These are phyloP conservation scores for Sanghuangporus sanghuang DNA, from an alignment of 1,284 basidiomycete genomes.

Conservation along the genomic window DNA sequence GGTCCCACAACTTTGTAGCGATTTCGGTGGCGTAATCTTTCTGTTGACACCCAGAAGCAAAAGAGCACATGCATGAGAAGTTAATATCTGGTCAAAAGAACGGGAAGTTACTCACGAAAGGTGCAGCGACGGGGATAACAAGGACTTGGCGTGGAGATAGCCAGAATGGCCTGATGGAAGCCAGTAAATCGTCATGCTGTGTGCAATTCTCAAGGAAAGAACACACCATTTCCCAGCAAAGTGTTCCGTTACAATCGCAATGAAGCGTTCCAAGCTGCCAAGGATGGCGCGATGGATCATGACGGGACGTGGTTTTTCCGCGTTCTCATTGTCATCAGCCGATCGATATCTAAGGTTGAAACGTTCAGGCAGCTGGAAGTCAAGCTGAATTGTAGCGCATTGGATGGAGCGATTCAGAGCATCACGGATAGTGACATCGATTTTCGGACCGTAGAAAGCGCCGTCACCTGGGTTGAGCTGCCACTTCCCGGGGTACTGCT, in stretches of 20 bases:
- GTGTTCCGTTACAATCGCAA: conserved; percentile 96
- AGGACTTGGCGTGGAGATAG: conserved; percentile 91
- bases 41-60: conserved; percentile 35
- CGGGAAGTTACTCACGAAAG: conserved; percentile 58
- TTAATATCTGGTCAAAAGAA: neutral
- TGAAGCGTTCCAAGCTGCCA: conserved; percentile 93
- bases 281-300: conserved; percentile 99
- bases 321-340: conserved; percentile 52
- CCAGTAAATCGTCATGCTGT: conserved; percentile 4
- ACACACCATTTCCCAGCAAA: conserved; percentile 92
- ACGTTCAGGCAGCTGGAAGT: conserved; percentile 98
- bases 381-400: conserved; percentile 98
- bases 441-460: conserved; percentile 96
- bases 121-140: conserved; percentile 89
- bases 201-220: neutral
- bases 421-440: conserved; percentile 96
- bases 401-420: conserved; percentile 93
- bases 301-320: conserved; percentile 76
- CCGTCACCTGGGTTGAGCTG: conserved; percentile 94
- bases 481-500: conserved; percentile 89
- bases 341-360: conserved; percentile 94
- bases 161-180: conserved; percentile 84
- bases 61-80: neutral
- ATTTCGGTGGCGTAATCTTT: conserved; percentile 89
- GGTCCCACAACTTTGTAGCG: conserved; percentile 57